phyloP scores from a whole-genome alignment of 495 filamentous ascomycete species.

The Aspergillus sclerotioniger region DNA sequence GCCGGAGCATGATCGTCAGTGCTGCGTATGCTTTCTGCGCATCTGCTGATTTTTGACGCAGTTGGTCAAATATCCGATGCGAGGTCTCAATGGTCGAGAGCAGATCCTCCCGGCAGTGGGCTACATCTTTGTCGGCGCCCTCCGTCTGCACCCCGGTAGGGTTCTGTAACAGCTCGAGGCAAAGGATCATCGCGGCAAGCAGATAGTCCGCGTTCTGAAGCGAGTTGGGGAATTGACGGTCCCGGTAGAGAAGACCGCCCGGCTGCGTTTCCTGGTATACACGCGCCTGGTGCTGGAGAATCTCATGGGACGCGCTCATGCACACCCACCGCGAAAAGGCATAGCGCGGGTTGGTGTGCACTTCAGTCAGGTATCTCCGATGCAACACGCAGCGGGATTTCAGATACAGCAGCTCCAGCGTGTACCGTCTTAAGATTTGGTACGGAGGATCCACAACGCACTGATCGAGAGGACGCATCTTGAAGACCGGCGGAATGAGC shows the following conservation, averaged over 20 bases:
- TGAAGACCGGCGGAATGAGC: conserved; percentile 66
- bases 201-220: conserved; percentile 81
- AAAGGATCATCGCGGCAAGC: conserved; percentile 85
- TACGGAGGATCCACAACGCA: conserved; percentile 71
- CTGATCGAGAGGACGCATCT: conserved; percentile 67
- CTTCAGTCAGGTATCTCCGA: conserved; percentile 72
- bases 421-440: conserved; percentile 78
- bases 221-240: conserved; percentile 74
- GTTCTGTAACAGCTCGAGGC: conserved; percentile 61
- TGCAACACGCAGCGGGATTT: conserved; percentile 83
- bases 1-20: conserved; percentile 71
- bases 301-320: conserved; percentile 73
- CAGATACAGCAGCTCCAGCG: conserved; percentile 76
- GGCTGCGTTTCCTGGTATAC: conserved; percentile 72
- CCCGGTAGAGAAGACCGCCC: conserved; percentile 65
- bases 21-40: conserved; percentile 74
- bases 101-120: conserved; percentile 64
- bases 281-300: conserved; percentile 72
- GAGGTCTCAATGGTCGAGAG: conserved; percentile 65
- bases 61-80: conserved; percentile 66
- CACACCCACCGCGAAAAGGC: conserved; percentile 78
- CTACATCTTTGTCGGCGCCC: conserved; percentile 4
- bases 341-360: conserved; percentile 67
- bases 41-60: conserved; percentile 67
- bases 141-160: neutral